These are phyloP conservation scores for Sarcocystis neurona DNA, from an alignment of 169 alveolate genomes.

Conservation along the genomic window DNA sequence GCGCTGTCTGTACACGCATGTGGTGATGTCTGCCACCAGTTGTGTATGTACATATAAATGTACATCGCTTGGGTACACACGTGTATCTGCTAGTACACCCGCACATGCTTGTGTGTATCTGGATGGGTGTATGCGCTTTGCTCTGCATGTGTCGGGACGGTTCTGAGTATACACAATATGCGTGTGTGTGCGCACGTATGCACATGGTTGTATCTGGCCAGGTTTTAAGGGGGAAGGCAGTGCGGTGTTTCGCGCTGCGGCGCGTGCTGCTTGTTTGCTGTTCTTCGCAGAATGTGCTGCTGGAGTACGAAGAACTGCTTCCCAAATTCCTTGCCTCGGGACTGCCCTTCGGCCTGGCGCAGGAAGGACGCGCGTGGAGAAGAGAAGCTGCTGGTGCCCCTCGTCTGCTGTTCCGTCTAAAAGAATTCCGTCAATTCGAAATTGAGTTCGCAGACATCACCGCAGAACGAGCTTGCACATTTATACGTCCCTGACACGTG, in stretches of 20 bases:
- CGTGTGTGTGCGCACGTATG: too few relatives aligned
- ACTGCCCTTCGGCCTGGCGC: slow-evolving; percentile 36
- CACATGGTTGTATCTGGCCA: background rate
- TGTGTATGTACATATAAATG: too few relatives aligned
- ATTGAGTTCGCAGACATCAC: background rate
- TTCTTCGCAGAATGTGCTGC: background rate
- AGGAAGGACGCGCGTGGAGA: slow-evolving; percentile 29
- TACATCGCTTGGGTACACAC: too few relatives aligned
- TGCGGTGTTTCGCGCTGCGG: background rate
- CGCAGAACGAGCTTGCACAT: background rate
- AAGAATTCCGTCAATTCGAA: slow-evolving; percentile 32
- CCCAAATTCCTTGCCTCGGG: slow-evolving; percentile 1
- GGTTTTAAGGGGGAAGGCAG: background rate
- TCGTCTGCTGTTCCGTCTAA: slow-evolving; percentile 11
- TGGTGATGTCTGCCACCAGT: too few relatives aligned
- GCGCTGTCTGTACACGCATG: too few relatives aligned
- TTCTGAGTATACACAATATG: too few relatives aligned
- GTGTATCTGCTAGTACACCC: too few relatives aligned
- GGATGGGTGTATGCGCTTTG: too few relatives aligned
- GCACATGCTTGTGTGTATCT: too few relatives aligned
- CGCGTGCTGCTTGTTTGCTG: background rate
- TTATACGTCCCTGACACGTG: background rate
- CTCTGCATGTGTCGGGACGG: too few relatives aligned
- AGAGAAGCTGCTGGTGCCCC: background rate
- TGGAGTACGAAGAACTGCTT: background rate